phyloP scores from a whole-genome alignment of 257 asterid genomes.

The Nicotiana benthamiana region DNA sequence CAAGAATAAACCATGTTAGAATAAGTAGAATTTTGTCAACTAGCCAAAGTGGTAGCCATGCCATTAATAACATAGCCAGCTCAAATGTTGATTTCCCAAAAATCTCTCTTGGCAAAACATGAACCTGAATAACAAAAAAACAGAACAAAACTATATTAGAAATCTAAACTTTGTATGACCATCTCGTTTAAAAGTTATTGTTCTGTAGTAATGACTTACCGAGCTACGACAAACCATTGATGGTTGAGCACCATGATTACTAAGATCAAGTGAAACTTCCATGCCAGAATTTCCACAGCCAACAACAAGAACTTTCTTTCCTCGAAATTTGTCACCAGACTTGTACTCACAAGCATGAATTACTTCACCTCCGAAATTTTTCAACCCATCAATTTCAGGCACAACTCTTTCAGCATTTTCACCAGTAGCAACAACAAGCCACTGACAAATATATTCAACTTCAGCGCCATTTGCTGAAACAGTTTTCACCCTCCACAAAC shows the following conservation, averaged over 20 bases:
- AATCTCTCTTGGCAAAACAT: slow-evolving; percentile 53
- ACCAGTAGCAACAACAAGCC: slow-evolving; percentile 71
- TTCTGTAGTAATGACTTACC: slow-evolving; percentile 12
- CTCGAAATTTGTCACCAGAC: slow-evolving; percentile 9
- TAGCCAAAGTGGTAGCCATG: slow-evolving; percentile 65
- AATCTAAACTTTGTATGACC: neutral
- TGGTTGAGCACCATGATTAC: slow-evolving; percentile 14
- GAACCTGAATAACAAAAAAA: slow-evolving; percentile 37
- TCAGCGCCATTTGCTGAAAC: slow-evolving; percentile 6
- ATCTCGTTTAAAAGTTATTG: neutral
- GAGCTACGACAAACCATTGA: slow-evolving; percentile 22
- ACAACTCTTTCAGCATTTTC: slow-evolving; percentile 56
- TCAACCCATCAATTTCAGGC: slow-evolving; percentile 40
- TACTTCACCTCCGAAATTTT: slow-evolving; percentile 6
- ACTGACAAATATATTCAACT: slow-evolving; percentile 64
- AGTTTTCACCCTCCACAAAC: slow-evolving; percentile 54
- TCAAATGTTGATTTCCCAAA: slow-evolving; percentile 59
- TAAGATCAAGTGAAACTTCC: slow-evolving; percentile 22
- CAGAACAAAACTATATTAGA: neutral
- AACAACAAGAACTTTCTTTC: slow-evolving; percentile 15
- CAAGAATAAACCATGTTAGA: slow-evolving; percentile 44
- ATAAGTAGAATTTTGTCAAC: slow-evolving; percentile 49
- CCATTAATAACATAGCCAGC: slow-evolving; percentile 39
- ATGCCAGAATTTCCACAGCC: slow-evolving; percentile 27
- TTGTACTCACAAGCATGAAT: slow-evolving; percentile 17